Percentiles rank a stretch among this genome's conserved stretches.
Evolutionary conservation across 1,284 basidiomycete genomes (phyloP).

Genomic region (Trametes sp.): DNA sequence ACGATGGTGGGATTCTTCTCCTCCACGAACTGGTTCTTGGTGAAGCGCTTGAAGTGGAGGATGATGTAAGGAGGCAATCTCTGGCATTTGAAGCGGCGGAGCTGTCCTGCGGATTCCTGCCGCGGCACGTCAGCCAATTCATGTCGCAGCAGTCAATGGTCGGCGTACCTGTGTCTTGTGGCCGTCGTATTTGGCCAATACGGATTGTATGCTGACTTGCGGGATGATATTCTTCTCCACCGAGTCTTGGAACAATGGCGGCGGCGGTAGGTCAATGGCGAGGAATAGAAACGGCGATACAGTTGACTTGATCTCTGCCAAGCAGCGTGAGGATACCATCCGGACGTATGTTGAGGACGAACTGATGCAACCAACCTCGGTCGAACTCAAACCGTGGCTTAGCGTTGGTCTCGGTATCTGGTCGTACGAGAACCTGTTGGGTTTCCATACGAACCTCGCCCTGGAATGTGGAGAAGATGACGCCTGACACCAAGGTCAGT

Average conservation of each 20-base stretch:
- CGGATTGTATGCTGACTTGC: conserved; percentile 90
- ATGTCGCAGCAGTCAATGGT: conserved; percentile 30
- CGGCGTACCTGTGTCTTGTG: conserved; percentile 76
- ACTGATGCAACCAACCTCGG: conserved; percentile 65
- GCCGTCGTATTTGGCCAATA: conserved; percentile 98
- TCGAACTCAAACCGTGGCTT: conserved; percentile 92
- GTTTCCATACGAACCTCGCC: conserved; percentile 93
- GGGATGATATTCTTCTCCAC: conserved; percentile 99
- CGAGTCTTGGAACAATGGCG: conserved; percentile 94
- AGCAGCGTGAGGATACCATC: conserved; percentile 15
- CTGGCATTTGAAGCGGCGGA: conserved; percentile 90
- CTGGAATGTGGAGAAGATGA: conserved; percentile 94
- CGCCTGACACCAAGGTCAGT: conserved; percentile 60
- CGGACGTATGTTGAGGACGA: conserved; percentile 9
- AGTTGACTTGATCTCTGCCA: conserved; percentile 83
- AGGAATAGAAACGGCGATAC: conserved; percentile 95
- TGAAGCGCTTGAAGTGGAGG: conserved; percentile 96
- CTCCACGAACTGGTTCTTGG: conserved; percentile 97
- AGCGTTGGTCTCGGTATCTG: conserved; percentile 72
- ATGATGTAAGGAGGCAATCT: conserved; percentile 92
- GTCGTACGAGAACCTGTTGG: conserved; percentile 90
- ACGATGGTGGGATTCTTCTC: conserved; percentile 99
- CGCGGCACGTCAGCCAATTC: conserved; percentile 20
- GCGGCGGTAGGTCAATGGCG: conserved; percentile 94
- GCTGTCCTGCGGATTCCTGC: conserved; percentile 85